Percentiles rank a stretch among this genome's conserved stretches.
Conservation (phyloP, 306 rosid genomes). For the Malus sieversii region DNA sequence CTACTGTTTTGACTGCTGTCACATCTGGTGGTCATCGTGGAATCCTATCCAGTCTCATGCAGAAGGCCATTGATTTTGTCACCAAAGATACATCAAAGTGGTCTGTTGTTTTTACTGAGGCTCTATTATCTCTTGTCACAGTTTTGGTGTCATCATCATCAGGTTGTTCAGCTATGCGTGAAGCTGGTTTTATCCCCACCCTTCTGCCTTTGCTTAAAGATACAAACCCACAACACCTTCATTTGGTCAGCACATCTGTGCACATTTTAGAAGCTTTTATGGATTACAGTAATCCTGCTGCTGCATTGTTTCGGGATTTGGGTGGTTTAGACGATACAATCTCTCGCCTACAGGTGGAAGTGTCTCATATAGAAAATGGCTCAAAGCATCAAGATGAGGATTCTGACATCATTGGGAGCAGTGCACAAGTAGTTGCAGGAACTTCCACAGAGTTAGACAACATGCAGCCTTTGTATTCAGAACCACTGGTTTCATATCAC, state of each 20-base stretch:
- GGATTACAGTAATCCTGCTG: conserved; percentile 98
- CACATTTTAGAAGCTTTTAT: conserved; percentile 93
- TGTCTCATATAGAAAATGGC: conserved; percentile 67
- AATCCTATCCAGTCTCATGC: conserved; percentile 91
- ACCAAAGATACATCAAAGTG: conserved; percentile 56
- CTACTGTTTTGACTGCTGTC: conserved; percentile 73
- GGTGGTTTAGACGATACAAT: conserved; percentile 96
- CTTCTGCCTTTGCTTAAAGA: conserved; percentile 91
- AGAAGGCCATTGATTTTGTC: conserved; percentile 79
- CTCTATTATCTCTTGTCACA: conserved; percentile 78
- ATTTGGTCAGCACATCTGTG: conserved; percentile 88
- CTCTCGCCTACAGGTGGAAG: conserved; percentile 82
- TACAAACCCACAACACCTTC: conserved; percentile 80
- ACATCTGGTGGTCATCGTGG: conserved; percentile 99
- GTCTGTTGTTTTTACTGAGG: conserved; percentile 86
- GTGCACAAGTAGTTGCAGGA: conserved; percentile 36
- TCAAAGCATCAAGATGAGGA: conserved; percentile 58
- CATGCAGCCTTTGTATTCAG: conserved; percentile 70
- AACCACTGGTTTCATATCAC: conserved; percentile 70
- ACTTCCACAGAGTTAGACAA: conserved; percentile 58
- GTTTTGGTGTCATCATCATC: conserved; percentile 92
- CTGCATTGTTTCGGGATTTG: conserved; percentile 89
- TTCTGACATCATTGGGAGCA: conserved; percentile 40
- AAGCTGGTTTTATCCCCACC: conserved; percentile 95
- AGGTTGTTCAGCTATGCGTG: conserved; percentile 92